Percentiles rank a stretch among this genome's conserved stretches.
Conservation (phyloP, 2,329 filamentous ascomycete genomes). For the Colletotrichum melonis region DNA sequence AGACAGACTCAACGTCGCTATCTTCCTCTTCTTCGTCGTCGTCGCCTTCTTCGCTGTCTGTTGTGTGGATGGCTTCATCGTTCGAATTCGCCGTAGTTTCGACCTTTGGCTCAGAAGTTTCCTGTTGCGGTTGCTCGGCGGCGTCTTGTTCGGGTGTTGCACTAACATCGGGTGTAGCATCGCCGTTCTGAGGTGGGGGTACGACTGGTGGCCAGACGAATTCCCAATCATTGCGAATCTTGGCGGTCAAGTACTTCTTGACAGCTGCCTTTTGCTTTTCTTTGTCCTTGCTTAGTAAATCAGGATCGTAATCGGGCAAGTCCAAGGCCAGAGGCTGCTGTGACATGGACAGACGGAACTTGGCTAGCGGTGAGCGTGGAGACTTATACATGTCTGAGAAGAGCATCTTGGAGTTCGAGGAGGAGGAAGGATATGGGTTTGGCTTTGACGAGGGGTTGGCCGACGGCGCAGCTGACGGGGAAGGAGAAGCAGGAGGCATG, state of each 20-base stretch:
- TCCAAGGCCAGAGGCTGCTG: conserved; percentile 41
- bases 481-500: conserved; percentile 15
- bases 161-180: conserved; percentile 11
- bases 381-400: conserved; percentile 71
- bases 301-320: conserved; percentile 64
- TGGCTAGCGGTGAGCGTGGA: conserved; percentile 63
- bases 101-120: conserved; percentile 15
- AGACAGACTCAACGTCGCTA: conserved; percentile 60
- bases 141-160: conserved; percentile 1
- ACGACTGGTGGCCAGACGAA: conserved; percentile 65
- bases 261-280: conserved; percentile 72
- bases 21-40: conserved; percentile 52
- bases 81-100: conserved; percentile 7
- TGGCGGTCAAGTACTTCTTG: conserved; percentile 63
- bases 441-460: conserved; percentile 21
- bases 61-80: conserved; percentile 26
- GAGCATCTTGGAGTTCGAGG: conserved; percentile 57
- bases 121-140: conserved; percentile 6
- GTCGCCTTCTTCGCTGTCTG: conserved; percentile 43
- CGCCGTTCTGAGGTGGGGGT: conserved; percentile 5
- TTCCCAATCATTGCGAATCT: conserved; percentile 69
- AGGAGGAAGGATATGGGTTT: conserved; percentile 23
- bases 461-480: conserved; percentile 19
- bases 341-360: conserved; percentile 54
- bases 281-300: conserved; percentile 72